These are phyloP conservation scores for Eucalyptus polyanthemos DNA, from an alignment of 345 rosid species.

Conservation along the genomic window DNA sequence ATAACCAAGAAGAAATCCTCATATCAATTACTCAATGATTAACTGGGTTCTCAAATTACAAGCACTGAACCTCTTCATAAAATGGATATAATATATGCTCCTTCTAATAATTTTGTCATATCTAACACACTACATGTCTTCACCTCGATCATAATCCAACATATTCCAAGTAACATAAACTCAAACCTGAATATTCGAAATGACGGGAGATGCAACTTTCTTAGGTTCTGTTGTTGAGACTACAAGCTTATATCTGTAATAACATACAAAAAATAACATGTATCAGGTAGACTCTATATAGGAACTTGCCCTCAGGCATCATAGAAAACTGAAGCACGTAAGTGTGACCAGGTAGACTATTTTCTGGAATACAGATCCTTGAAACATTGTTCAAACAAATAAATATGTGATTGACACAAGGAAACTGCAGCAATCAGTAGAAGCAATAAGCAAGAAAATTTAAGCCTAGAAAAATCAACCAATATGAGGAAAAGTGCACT, in stretches of 20 bases:
- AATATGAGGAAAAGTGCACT: neutral
- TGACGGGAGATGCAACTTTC: conserved; percentile 67
- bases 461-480: neutral
- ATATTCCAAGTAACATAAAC: neutral
- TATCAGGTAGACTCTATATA: neutral
- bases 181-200: conserved; percentile 81
- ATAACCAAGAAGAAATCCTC: neutral
- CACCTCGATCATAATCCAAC: neutral
- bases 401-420: neutral
- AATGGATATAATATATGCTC: neutral
- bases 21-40: neutral
- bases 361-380: neutral
- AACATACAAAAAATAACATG: neutral
- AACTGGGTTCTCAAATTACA: neutral
- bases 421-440: neutral
- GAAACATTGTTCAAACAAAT: neutral
- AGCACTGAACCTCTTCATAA: neutral
- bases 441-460: neutral
- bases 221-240: conserved; percentile 72
- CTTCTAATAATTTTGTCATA: neutral
- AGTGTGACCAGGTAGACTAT: neutral
- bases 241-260: conserved; percentile 77
- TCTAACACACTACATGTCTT: neutral
- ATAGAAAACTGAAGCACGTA: neutral
- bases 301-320: neutral